Evolutionary conservation across 768 basidiomycete species (phyloP).

Genomic region (Crepidotus variabilis): DNA sequence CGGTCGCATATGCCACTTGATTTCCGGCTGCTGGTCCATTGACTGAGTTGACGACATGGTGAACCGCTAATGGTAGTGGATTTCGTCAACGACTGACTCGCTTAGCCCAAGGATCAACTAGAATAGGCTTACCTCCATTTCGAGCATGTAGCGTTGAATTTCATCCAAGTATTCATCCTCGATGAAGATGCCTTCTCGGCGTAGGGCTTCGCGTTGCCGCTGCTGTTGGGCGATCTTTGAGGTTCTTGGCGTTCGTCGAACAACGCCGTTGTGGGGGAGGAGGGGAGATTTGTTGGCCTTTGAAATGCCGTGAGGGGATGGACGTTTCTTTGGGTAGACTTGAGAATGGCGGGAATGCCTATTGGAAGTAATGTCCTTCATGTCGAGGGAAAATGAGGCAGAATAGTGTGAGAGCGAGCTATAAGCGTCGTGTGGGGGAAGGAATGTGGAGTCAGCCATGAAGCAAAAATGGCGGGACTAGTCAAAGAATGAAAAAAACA

Average conservation of each 20-base stretch:
- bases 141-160: slow-evolving; percentile 90
- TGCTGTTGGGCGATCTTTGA: slow-evolving; percentile 58
- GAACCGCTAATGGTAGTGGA: slow-evolving; percentile 44
- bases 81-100: slow-evolving; percentile 13
- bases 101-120: slow-evolving; percentile 9
- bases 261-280: slow-evolving; percentile 43
- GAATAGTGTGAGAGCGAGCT: slow-evolving; percentile 44
- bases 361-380: slow-evolving; percentile 74
- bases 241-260: slow-evolving; percentile 63
- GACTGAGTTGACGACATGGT: slow-evolving; percentile 92
- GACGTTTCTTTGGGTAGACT: slow-evolving; percentile 82
- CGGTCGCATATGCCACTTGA: slow-evolving; percentile 98
- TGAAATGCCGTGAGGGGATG: slow-evolving; percentile 74
- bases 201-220: slow-evolving; percentile 66
- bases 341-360: slow-evolving; percentile 59
- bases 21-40: slow-evolving; percentile 99
- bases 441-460: slow-evolving; percentile 22
- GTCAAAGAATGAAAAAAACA: slow-evolving; percentile 18
- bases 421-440: slow-evolving; percentile 20
- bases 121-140: slow-evolving; percentile 84
- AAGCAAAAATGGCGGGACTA: slow-evolving; percentile 13
- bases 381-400: slow-evolving; percentile 46
- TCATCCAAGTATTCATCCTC: slow-evolving; percentile 97
- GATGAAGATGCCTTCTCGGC: slow-evolving; percentile 71
- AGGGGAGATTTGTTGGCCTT: slow-evolving; percentile 63